phyloP scores from a whole-genome alignment of 2,329 filamentous ascomycete species.

The Fusarium domesticum region DNA sequence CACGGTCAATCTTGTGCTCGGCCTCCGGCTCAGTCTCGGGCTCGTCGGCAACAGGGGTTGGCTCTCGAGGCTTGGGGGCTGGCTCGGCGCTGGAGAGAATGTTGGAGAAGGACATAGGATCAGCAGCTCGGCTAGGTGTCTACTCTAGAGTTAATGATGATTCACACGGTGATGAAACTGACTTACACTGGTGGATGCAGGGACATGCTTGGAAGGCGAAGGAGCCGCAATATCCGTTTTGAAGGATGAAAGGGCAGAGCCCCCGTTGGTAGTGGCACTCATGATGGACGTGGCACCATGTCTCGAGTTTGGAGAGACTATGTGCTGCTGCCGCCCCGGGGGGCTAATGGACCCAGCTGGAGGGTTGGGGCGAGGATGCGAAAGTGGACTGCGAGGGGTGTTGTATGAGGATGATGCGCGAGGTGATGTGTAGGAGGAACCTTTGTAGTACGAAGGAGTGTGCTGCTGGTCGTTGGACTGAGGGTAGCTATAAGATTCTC shows the following conservation, averaged over 20 bases:
- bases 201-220: constrained; percentile 40
- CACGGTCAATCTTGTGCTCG: constrained; percentile 17
- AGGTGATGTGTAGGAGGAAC: constrained; percentile 46
- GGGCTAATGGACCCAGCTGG: constrained; percentile 44
- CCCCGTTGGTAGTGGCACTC: constrained; percentile 41
- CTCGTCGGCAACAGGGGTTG: constrained; percentile 40
- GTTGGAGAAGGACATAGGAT: constrained; percentile 95
- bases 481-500: constrained; percentile 50
- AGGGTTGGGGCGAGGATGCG: constrained; percentile 48
- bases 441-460: constrained; percentile 47
- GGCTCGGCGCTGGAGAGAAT: constrained; percentile 81
- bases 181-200: constrained; percentile 39
- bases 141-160: constrained; percentile 34
- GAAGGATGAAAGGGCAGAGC: constrained; percentile 35
- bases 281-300: constrained; percentile 41
- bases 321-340: constrained; percentile 38
- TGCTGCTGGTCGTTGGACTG: constrained; percentile 43
- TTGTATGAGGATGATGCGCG: constrained; percentile 40
- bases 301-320: constrained; percentile 48
- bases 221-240: constrained; percentile 42
- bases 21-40: constrained; percentile 20
- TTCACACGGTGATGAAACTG: constrained; percentile 8
- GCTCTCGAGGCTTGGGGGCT: constrained; percentile 51
- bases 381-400: constrained; percentile 49
- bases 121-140: constrained; percentile 70